Evolutionary conservation across 164 flowering plant species (phyloP), one percentile per base, ranked within the genome.

Genomic region (Annona squamosa): DNA sequence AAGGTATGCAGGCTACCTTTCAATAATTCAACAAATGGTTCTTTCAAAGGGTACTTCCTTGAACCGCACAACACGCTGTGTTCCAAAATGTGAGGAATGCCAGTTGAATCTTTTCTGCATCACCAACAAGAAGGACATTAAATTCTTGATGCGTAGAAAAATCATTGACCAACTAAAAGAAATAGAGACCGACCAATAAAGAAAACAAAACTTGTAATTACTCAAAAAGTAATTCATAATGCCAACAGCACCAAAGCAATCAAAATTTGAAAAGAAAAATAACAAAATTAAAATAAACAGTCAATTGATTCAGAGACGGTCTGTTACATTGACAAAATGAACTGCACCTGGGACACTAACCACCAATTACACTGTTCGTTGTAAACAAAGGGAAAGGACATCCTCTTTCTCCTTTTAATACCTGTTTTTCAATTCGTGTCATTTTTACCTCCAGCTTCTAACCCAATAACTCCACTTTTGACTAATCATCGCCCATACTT

Each of bases 11-110:
- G 81, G 78, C 99, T 95, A 64, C 99, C 99, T 74, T 93, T 95
- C 81, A 95, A 72, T 67, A 95, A 79, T 76, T 95, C 99, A 83
- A 95, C 99, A 82, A 95, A 95, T 13, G 99, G 99, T 77, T 95
- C 99, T 81, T 95, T 95, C 84, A 95, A 76, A 46, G 99, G 99
- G 73, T 95, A 95, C 86, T 95, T 95, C 71, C 98, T 87, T 66
- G 99, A 95, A 63, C 99, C 99, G 79, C 99, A 95, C 77, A 95
- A 73, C 47, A 93, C 99, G 80, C 98, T 93, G 80, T 95, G 99
- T 77, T 95, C 99, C 79, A 95, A 78, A 74, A 95, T 95, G 83
- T 95, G 99, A 62, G 99, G 99, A 79, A 92, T 93, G 63, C 99
- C 99, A 67, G 95, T 93, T 46, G 99, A 95, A 80, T 95, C 93